phyloP scores from a whole-genome alignment of 805 yeast genomes.

The Ogataea glucozyma region DNA sequence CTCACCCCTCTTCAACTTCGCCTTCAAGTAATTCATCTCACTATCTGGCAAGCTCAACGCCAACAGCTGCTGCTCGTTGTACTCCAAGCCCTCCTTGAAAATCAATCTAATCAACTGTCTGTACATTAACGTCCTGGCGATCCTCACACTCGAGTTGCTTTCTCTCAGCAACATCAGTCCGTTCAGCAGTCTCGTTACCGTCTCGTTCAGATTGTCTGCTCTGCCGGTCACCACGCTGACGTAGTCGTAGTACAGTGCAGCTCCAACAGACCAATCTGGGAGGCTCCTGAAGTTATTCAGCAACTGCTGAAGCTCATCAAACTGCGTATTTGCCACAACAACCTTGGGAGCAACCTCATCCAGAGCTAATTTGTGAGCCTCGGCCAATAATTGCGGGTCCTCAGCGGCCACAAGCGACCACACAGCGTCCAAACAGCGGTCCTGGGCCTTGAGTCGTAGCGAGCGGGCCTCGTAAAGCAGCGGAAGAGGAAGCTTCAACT shows the following conservation, averaged over 20 bases:
- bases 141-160: constrained; percentile 39
- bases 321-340: constrained; percentile 49
- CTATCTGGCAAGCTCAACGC: constrained; percentile 47
- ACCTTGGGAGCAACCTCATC: constrained; percentile 70
- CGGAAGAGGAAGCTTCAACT: constrained; percentile 48
- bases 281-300: constrained; percentile 45
- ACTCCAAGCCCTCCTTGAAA: constrained; percentile 31
- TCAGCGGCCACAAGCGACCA: constrained; percentile 57
- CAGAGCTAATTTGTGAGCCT: constrained; percentile 63
- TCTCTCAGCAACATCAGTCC: constrained; percentile 45
- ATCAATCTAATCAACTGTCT: constrained; percentile 47
- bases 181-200: constrained; percentile 43
- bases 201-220: constrained; percentile 22
- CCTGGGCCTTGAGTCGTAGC: constrained; percentile 46
- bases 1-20: constrained; percentile 23
- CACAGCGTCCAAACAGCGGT: constrained; percentile 60
- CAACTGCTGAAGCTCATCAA: constrained; percentile 37
- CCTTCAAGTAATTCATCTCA: constrained; percentile 40
- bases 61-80: constrained; percentile 37
- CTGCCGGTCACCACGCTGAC: constrained; percentile 33
- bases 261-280: constrained; percentile 56
- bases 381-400: constrained; percentile 58
- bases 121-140: constrained; percentile 56
- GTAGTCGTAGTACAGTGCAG: constrained; percentile 57
- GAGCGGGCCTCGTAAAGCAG: constrained; percentile 63